Conservation (phyloP, 2,329 filamentous ascomycete species). For the Westerdykella sp. region DNA sequence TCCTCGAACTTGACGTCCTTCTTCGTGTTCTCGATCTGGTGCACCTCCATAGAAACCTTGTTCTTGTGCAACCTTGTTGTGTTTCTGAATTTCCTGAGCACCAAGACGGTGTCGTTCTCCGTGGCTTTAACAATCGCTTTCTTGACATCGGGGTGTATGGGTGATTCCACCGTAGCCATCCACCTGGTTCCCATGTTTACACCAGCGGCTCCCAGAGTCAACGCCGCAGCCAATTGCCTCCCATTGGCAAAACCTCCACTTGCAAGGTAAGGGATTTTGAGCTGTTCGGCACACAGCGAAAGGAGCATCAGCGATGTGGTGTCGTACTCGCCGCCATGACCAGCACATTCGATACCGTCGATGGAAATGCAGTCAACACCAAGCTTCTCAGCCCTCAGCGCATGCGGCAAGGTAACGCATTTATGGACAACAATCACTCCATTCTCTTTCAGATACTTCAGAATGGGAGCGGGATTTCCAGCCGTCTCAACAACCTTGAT, state of each 20-base stretch:
- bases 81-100: conserved; percentile 23
- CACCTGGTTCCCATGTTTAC: conserved; percentile 27
- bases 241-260: conserved; percentile 25
- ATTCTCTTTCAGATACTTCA: conserved; percentile 23
- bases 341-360: conserved; percentile 25
- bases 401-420: conserved; percentile 22
- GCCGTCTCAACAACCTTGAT: conserved; percentile 25
- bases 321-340: conserved; percentile 49
- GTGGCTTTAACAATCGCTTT: conserved; percentile 20
- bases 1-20: conserved; percentile 22
- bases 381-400: conserved; percentile 19
- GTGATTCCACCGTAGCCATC: conserved; percentile 24
- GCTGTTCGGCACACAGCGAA: conserved; percentile 17
- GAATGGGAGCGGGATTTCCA: conserved; percentile 20
- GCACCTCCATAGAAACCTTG: conserved; percentile 18
- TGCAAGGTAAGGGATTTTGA: conserved; percentile 25
- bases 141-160: conserved; percentile 23
- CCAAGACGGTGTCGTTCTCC: conserved; percentile 21
- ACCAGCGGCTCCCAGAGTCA: conserved; percentile 20
- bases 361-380: conserved; percentile 23
- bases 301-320: conserved; percentile 48
- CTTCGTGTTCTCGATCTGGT: conserved; percentile 22
- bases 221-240: conserved; percentile 19
- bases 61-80: conserved; percentile 23
- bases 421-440: conserved; percentile 22